phyloP scores from a whole-genome alignment of 108 stramenopile species.

The Fragilariopsis cylindrus region DNA sequence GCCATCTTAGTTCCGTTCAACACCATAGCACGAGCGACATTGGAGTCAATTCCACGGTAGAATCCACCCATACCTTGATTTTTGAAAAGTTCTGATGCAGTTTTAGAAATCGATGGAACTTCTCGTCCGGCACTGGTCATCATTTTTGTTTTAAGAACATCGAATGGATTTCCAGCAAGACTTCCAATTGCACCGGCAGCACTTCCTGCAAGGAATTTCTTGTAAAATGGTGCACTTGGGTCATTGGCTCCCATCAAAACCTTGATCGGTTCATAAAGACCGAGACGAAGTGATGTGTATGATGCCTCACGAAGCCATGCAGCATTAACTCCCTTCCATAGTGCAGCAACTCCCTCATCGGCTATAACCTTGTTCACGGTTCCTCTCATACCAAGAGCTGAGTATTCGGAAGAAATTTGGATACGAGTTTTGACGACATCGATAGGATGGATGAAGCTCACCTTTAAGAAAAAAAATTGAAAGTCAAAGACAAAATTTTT shows the following conservation, averaged over 20 bases:
- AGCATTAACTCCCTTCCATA: constrained; percentile 91
- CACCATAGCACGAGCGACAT: constrained; percentile 90
- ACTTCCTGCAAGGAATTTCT: constrained; percentile 85
- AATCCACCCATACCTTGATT: constrained; percentile 87
- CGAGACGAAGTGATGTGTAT: constrained; percentile 93
- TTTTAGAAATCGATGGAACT: constrained; percentile 59
- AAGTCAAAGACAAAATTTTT: background rate
- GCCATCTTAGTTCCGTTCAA: constrained; percentile 95
- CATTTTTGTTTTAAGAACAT: constrained; percentile 90
- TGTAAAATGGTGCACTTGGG: constrained; percentile 67
- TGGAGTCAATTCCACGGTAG: constrained; percentile 93
- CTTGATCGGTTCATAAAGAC: constrained; percentile 91
- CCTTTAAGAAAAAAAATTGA: background rate
- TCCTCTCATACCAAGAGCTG: constrained; percentile 74
- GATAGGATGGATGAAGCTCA: constrained; percentile 88
- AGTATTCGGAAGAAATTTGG: constrained; percentile 80
- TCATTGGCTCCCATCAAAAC: constrained; percentile 77
- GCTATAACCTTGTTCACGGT: constrained; percentile 68
- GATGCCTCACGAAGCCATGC: constrained; percentile 91
- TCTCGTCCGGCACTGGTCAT: constrained; percentile 76
- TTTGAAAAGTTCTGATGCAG: constrained; percentile 64
- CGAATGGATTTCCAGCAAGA: constrained; percentile 89
- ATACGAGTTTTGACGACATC: constrained; percentile 92
- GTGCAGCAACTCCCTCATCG: constrained; percentile 75
- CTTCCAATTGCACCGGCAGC: constrained; percentile 88